Conservation (phyloP, 2,329 filamentous ascomycete species). For the Fusarium sarcochroum region DNA sequence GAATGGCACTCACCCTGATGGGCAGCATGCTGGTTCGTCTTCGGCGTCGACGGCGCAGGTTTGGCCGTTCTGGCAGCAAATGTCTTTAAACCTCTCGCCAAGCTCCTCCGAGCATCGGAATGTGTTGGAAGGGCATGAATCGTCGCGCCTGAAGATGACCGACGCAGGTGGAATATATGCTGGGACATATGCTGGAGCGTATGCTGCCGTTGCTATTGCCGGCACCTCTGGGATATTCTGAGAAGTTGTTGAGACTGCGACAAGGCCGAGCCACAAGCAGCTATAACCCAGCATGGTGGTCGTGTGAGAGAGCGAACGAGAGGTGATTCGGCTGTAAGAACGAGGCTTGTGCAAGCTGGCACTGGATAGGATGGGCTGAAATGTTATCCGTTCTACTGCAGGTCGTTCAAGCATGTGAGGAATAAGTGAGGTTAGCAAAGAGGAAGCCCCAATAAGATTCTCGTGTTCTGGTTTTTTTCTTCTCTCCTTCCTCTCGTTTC, state of each 20-base stretch:
- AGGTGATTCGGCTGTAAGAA: constrained; percentile 15
- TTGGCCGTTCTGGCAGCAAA: constrained; percentile 68
- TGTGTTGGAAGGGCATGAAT: constrained; percentile 63
- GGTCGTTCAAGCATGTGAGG: constrained; percentile 30
- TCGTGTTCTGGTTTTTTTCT: constrained; percentile 13
- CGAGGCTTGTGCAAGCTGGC: constrained; percentile 10
- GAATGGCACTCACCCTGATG: constrained; percentile 60
- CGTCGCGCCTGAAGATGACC: constrained; percentile 47
- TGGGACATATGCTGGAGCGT: constrained; percentile 5
- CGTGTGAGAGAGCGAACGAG: constrained; percentile 3
- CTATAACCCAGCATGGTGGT: constrained; percentile 41
- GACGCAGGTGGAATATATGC: constrained; percentile 41
- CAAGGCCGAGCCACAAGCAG: constrained; percentile 42
- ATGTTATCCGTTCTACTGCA: constrained; percentile 30
- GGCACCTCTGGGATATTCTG: constrained; percentile 38
- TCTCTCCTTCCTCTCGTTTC: constrained; percentile 16
- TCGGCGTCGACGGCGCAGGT: constrained; percentile 64
- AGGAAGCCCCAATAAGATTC: constrained; percentile 10
- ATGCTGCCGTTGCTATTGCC: constrained; percentile 35
- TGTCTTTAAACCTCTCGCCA: constrained; percentile 61
- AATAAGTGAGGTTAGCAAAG: constrained; percentile 11
- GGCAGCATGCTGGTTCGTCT: constrained; percentile 68
- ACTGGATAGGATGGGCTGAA: constrained; percentile 9
- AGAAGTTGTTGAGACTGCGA: constrained; percentile 38
- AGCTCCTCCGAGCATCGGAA: constrained; percentile 64